Conservation (phyloP, 2,329 filamentous ascomycete genomes). For the Rutstroemia sp. region DNA sequence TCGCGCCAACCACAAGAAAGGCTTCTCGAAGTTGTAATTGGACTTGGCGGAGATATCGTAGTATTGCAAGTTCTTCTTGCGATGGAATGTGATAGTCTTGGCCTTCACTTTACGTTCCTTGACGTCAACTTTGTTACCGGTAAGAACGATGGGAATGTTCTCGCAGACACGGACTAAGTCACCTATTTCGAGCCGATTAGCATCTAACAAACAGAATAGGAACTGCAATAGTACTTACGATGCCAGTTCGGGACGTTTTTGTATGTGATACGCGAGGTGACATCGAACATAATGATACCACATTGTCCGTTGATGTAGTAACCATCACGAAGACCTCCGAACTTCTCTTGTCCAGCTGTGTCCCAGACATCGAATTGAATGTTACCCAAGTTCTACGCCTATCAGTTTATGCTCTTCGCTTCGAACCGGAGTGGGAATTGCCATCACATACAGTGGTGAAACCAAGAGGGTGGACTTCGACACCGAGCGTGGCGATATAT, state of each 20-base stretch:
- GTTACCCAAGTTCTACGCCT: conserved; percentile 73
- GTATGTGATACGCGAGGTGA: conserved; percentile 99
- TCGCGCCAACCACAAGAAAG: conserved; percentile 97
- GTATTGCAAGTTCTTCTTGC: conserved; percentile 99
- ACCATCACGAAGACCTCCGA: conserved; percentile 96
- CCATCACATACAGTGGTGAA: conserved; percentile 83
- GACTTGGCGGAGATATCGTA: conserved; percentile 99
- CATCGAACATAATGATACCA: conserved; percentile 99
- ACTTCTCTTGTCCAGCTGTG: conserved; percentile 98
- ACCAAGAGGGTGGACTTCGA: conserved; percentile 96
- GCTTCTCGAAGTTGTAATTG: conserved; percentile 99
- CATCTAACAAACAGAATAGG: background rate
- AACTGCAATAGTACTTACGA: conserved; percentile 56
- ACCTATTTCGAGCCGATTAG: conserved; percentile 44
- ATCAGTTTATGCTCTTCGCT: background rate
- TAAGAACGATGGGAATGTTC: conserved; percentile 97
- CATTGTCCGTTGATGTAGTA: conserved; percentile 99
- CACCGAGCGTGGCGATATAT: conserved; percentile 99
- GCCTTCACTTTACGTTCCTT: conserved; percentile 99
- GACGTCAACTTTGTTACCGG: conserved; percentile 99
- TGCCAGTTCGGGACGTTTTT: conserved; percentile 99
- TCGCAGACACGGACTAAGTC: conserved; percentile 98
- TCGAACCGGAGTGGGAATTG: background rate
- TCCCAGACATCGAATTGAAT: conserved; percentile 99
- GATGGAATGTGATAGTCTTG: conserved; percentile 99